Base-by-base conservation (phyloP, 768 basidiomycete genomes). In the Russula sp. region DNA sequence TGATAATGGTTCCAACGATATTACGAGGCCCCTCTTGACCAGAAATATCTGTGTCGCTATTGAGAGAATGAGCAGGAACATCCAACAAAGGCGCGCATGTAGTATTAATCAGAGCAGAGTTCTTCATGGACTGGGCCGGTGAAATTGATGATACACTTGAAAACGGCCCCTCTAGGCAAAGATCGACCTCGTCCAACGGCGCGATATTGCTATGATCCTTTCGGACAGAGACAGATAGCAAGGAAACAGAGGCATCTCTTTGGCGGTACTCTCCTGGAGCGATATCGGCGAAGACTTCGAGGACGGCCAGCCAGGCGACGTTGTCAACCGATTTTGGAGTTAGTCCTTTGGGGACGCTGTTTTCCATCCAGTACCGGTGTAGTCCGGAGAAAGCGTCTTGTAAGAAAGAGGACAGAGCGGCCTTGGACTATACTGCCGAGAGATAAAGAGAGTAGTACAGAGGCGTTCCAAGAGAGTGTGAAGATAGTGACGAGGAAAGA, bases 291-390 rank as follows among this genome's bases (percentile, higher is more conserved):
- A 54, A 32, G n/a, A 38, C 36, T 14, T 20, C 44, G 18, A 54
- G 32, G 2, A 26, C 52, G 5, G 28, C 46, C 57, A 20, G 58
- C n/a, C 11, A 44, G 24, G 52, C 9, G 50, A 20, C 18, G 22
- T 32, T 26, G 7, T 30, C 28, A 24, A 22, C 24, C 30, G 38
- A 28, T 5, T 3, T 13, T 6, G 48, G 22, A 49, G 16, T 11
- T 11, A 26, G 38, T n/a, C 11, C 30, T 9, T 22, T 34, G 24
- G 32, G 16, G n/a, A 61, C n/a, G 59, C 32, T 61, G 32, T 44
- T 36, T 18, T 57, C 54, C 64, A 61, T 65, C 64, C 64, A 65
- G 30, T 57, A 65, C 26, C 16, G 51, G 48, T 61, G 64, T 44
- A 65, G 14, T 20, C 59, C 49, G 32, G 5, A n/a, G 9, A 65